Evolutionary conservation across 176 grass and related monocot genomes (phyloP), one percentile per base, ranked within the genome.

Genomic region (Rhynchospora tenuis): DNA sequence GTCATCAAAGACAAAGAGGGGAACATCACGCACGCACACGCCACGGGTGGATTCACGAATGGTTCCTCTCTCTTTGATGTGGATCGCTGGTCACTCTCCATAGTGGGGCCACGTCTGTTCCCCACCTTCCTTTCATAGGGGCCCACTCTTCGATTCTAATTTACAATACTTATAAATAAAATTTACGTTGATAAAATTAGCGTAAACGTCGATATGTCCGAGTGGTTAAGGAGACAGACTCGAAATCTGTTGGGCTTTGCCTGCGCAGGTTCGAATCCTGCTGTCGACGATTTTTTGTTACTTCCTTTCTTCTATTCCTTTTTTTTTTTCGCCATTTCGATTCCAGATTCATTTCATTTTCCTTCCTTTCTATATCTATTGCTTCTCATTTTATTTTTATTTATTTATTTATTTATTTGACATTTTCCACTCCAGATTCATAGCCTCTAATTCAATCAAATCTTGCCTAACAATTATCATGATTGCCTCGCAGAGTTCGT

Each of bases 201-300:
- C 4, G 16, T 5, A 4, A 28, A 3, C 6, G 90, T 89, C 87
- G 87, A 92, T 89, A 89, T 92, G 90, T 92, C 90, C 87, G 87
- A 92, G 90, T 92, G 87, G 90, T 92, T 89, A 89, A 92, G 90
- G 90, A 89, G 90, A 84, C 85, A 92, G 91, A 90, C 91, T 90
- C 82, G 88, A 93, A 93, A 93, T 93, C 88, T 90, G 83, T 85
- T 90, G 80, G 88, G 91, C 86, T 88, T 16, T 73, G 90, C 90
- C 85, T 85, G 90, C 90, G 84, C 84, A 92, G 81, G 87, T 89
- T 89, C 88, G 84, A 92, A 92, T 88, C 90, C 84, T 92, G 90
- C 90, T 88, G 90, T 91, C 90, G 90, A 88, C 89, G 89, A 1
- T 86, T 43, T 31, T 33, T 1, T 38, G 33, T 2, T 38, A 2